Evolutionary conservation across 1,284 basidiomycete genomes (phyloP).

Genomic region (Cronartium quercuum): DNA sequence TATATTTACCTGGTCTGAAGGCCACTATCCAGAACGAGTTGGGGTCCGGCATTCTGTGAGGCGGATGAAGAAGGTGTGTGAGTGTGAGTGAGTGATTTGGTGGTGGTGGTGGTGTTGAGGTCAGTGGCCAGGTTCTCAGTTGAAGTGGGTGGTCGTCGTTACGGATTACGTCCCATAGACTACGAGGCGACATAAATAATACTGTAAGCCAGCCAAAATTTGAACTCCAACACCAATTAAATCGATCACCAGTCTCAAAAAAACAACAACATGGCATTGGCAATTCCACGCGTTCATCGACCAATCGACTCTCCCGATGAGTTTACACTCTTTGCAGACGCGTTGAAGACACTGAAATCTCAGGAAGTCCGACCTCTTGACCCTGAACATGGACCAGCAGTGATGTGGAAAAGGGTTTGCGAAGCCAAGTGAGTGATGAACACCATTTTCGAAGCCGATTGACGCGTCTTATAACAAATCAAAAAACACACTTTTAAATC

Average conservation of each 20-base stretch:
- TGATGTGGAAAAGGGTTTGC: conserved; percentile 33
- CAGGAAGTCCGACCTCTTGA: conserved; percentile 27
- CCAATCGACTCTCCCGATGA: conserved; percentile 9
- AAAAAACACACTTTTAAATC: background rate
- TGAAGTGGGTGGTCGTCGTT: too few relatives aligned
- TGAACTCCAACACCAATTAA: too few relatives aligned
- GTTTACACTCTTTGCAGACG: conserved; percentile 29
- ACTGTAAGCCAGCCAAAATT: too few relatives aligned
- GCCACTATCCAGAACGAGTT: conserved; percentile 38
- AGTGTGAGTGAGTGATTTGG: too few relatives aligned
- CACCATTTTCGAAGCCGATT: background rate
- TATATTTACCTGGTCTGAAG: conserved; percentile 30
- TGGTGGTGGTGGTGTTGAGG: too few relatives aligned
- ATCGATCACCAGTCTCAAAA: background rate
- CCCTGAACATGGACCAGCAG: conserved; percentile 34
- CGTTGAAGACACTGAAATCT: conserved; percentile 13
- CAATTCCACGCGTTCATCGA: too few relatives aligned
- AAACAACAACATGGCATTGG: background rate
- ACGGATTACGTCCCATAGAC: background rate
- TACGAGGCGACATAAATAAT: too few relatives aligned
- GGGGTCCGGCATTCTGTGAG: conserved; percentile 26
- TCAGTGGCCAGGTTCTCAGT: too few relatives aligned
- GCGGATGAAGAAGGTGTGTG: background rate
- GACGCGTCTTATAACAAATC: background rate
- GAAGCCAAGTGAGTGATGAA: conserved; percentile 12